Base-by-base conservation (phyloP, 495 filamentous ascomycete genomes). In the Penicillium antarcticum region DNA sequence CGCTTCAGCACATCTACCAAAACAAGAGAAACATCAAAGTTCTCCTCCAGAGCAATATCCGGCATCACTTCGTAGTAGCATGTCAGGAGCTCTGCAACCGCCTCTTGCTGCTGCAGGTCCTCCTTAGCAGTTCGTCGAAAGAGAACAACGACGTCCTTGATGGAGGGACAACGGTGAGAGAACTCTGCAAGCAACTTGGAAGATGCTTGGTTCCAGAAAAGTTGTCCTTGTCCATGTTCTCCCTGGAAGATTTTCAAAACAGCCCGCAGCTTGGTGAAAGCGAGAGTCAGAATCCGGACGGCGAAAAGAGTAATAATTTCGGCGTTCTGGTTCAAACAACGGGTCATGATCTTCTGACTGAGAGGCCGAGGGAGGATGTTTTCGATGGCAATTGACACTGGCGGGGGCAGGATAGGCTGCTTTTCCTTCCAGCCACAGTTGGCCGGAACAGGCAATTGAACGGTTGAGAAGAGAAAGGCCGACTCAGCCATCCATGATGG, bases 401-500 rank as follows among this genome's bases (percentile, higher is more conserved):
- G 87, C 2, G 91, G 90, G 24, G 92, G 92, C 14, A 86, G 72
- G 17, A 65, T 53, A 2, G 76, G 71, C 39, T 62, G 55, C 38
- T 72, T 71, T 5, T 74, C 69, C 19, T 81, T 79, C 63, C 78
- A 83, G 13, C 88, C 88, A 62, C 89, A 87, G 56, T 79, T 81
- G 7, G 70, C 56, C 12, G 90, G 90, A 38, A 95, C 72, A 11
- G 87, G 85, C 18, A 96, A 65, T 46, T 86, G 78, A 6, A 97
- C 79, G 1, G 80, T 77, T 18, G 86, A 87, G 64, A 94, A 92
- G 5, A 99, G 69, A 46, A 97, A 88, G 0, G 89, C 79, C 3
- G 88, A 91, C 62, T 92, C 96, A 16, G 92, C 91, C 57, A 97
- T 86, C 94, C 94, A 99, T 4, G 92, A 92, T 0, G 89, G 78